Evolutionary conservation across 352 stramenopile genomes (phyloP), one percentile per base, ranked within the genome.

Genomic region (Pythium monospermum): DNA sequence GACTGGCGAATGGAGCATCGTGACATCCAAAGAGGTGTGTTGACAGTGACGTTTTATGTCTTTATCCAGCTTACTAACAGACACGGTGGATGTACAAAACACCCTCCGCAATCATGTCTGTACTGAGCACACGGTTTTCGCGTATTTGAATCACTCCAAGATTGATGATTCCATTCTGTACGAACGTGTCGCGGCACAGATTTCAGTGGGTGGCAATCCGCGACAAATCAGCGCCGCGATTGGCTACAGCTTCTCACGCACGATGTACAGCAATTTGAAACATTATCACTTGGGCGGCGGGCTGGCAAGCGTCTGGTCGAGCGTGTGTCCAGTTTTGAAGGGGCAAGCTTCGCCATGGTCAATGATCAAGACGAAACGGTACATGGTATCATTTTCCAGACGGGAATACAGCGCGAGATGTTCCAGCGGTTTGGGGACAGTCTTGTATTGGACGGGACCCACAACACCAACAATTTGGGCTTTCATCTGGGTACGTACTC

Each of bases 401-500:
- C 16, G 0, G 46, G 39, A 6, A 10, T 16, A 12, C 54, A 61
- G 26, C 45, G 39, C 6, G 54, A 49, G 7, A 33, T 51, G 2
- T 59, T 53, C 28, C 23, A 25, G 19, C 38, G 39, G 30, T 69
- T 35, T 25, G 59, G 52, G 12, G 47, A 66, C 25, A 53, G 32
- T 16, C 18, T 66, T 13, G 1, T 62, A 4, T 7, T 66, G 1
- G 59, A 66, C 31, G 57, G 51, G 51, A 62, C 52, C 1, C 52
- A 62, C 19, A 45, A 61, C 6, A 62, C 51, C 0, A 66, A 66
- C 52, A 66, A 61, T 23, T 10, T 45, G 8, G 52, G 47, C 4
- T 61, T 51, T 26, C 53, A 56, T 19, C 36, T 64, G 16, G 57
- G 57, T 53, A 40, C 19, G 53, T 45, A 2, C 4, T 6, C 7